Base-by-base conservation (phyloP, 2,329 filamentous ascomycete species). In the Calonectria fujianensis region DNA sequence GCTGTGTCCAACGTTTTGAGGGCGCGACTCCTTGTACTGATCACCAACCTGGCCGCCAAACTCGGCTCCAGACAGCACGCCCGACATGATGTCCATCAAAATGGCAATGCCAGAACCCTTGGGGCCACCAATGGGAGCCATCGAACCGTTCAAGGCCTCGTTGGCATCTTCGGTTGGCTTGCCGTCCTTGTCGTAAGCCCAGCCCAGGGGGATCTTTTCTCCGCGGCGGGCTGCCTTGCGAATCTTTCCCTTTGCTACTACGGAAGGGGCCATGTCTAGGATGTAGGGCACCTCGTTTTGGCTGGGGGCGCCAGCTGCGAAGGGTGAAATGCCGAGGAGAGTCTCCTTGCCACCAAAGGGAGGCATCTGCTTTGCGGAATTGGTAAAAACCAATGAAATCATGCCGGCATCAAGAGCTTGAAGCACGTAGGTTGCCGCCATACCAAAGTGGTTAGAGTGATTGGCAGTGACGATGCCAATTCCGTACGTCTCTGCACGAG, bases 31-130 rank as follows among this genome's bases (percentile, higher is more conserved):
- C 48, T 73, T 75, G 65, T 75, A 75, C 37, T 75, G 73, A 24
- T 75, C 73, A 13, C 70, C 70, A 29, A 73, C 73, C 31, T 65
- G 67, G 16, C 73, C 74, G 6, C 70, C 74, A 54, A 75, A 75
- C 24, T 69, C 66, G 27, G 74, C 70, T 10, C 74, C 74, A 31
- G 70, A 73, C 20, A 75, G 66, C 10, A 75, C 74, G 11, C 74
- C 74, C 5, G 70, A 70, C 66, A 75, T 73, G 41, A 75, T 75
- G 14, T 75, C 74, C 70, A 75, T 75, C 31, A 75, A 52, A n/a
- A 75, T 75, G 18, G 74, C 74, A 41, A 73, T 70, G 10, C 66
- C 74, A 0, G 66, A 70, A 7, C 74, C 74, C 45, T 75, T 75
- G 24, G 74, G 74, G 1, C 73, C 73, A 27, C 73, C 70, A 18